Evolutionary conservation across 2,329 filamentous ascomycete genomes (phyloP).

Genomic region (Clarireedia homoeocarpa): DNA sequence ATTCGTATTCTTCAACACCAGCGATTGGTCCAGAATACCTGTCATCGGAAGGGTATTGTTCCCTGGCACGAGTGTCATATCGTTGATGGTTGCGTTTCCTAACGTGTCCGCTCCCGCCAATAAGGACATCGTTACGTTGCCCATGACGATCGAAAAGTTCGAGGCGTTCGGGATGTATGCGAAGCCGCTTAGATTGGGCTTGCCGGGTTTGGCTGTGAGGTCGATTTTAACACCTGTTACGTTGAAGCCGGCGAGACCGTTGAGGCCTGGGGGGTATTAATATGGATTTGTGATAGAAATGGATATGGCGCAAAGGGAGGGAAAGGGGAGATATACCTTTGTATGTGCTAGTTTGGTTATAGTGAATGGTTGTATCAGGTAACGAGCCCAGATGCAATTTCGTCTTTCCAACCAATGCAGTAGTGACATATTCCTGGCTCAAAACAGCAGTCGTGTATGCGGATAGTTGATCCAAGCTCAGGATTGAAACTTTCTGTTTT

Average conservation of each 20-base stretch:
- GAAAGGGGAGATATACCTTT: slow-evolving; percentile 36
- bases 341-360: slow-evolving; percentile 49
- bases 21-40: slow-evolving; percentile 37
- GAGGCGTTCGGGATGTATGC: slow-evolving; percentile 53
- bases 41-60: slow-evolving; percentile 44
- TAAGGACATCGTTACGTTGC: slow-evolving; percentile 49
- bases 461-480: slow-evolving; percentile 21
- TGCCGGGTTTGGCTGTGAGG: slow-evolving; percentile 32
- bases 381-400: slow-evolving; percentile 42
- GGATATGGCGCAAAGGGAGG: not conserved
- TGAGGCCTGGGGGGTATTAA: slow-evolving; percentile 39
- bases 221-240: slow-evolving; percentile 41
- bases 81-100: slow-evolving; percentile 40
- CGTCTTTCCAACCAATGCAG: slow-evolving; percentile 45
- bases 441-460: slow-evolving; percentile 41
- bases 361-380: slow-evolving; percentile 42
- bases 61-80: slow-evolving; percentile 47
- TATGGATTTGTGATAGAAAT: not conserved
- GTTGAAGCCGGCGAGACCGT: slow-evolving; percentile 44
- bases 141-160: slow-evolving; percentile 47
- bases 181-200: slow-evolving; percentile 45
- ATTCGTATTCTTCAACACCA: slow-evolving; percentile 27
- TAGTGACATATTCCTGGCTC: slow-evolving; percentile 38
- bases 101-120: slow-evolving; percentile 34
- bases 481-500: slow-evolving; percentile 37